Base-by-base conservation (phyloP, 176 grass and related monocot species). In the Rhynchospora tenuis region DNA sequence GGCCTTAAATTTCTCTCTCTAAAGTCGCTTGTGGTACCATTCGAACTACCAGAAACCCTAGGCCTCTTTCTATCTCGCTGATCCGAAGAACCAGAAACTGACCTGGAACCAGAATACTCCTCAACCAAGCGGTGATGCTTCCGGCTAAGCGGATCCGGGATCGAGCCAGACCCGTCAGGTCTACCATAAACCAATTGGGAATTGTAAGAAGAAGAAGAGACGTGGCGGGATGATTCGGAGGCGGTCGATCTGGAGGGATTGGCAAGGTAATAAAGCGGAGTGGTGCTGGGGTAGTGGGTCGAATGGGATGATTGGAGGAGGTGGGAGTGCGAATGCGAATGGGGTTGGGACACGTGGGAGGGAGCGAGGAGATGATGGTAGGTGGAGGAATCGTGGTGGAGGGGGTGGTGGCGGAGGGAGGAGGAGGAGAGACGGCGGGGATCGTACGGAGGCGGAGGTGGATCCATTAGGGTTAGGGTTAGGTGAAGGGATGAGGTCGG, bases 391-490 rank as follows among this genome's bases (percentile, higher is more conserved):
- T 77, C 43, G 8, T 42, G 83, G 28, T 64, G 80, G 48, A 81
- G 83, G 69, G 60, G 22, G 26, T 14, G 73, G 69, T 75, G 66
- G 59, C 29, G 31, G 16, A 65, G 83, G 45, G 66, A 24, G 19
- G 72, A 5, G 66, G 72, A 7, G 73, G 47, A 28, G 73, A 86
- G 72, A 46, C 73, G 88, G 20, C 44, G 81, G 44, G 85, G 81
- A 33, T 88, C 91, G 75, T 88, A 88, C 47, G 86, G 91, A 20
- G 66, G 75, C 44, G 83, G 75, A 29, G 83, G 87, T 55, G 82
- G 85, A 89, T 92, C 87, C 90, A 92, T 92, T 54, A 15, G 61
- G 16, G 16, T 64, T 20, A 51, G 80, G 80, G 79, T 82, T 81
- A 59, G 26, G 26, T 9, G 1, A 80, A 42, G 29, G 29, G 77